Conservation (phyloP, 257 asterid species). For the Solanum tarijense region DNA sequence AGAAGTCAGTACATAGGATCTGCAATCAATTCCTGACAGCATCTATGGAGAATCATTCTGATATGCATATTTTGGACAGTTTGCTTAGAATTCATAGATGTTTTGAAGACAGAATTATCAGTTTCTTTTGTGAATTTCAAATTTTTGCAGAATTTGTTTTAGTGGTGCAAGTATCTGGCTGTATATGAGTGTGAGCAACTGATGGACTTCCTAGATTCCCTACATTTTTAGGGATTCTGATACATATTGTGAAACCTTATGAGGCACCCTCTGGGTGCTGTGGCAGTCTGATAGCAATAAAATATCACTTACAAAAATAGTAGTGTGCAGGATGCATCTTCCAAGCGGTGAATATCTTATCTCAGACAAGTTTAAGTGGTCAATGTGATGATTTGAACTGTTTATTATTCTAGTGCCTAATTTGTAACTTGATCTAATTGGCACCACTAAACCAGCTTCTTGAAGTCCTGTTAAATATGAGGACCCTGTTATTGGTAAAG, state of each 20-base stretch:
- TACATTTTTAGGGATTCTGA: not conserved
- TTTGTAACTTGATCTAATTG: not conserved
- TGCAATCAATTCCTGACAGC: not conserved
- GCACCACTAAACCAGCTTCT: not conserved
- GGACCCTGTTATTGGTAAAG: not conserved
- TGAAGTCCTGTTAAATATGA: not conserved
- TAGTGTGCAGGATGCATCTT: not conserved
- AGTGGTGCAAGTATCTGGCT: not conserved
- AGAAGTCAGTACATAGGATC: not conserved
- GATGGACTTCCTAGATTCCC: not conserved
- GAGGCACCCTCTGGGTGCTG: not conserved
- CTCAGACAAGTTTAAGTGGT: not conserved
- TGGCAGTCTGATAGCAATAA: not conserved
- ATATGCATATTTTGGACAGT: not conserved
- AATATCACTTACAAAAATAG: not conserved
- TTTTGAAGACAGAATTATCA: not conserved
- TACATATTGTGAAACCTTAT: not conserved
- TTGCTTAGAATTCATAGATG: not conserved
- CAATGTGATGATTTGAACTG: not conserved
- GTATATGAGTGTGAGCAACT: not conserved
- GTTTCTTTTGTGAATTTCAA: not conserved
- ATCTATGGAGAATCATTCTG: not conserved
- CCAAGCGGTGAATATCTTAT: not conserved
- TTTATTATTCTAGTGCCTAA: not conserved
- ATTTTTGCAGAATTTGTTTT: not conserved